Evolutionary conservation across 352 stramenopile genomes (phyloP).

Genomic region (Phytophthora colocasiae): DNA sequence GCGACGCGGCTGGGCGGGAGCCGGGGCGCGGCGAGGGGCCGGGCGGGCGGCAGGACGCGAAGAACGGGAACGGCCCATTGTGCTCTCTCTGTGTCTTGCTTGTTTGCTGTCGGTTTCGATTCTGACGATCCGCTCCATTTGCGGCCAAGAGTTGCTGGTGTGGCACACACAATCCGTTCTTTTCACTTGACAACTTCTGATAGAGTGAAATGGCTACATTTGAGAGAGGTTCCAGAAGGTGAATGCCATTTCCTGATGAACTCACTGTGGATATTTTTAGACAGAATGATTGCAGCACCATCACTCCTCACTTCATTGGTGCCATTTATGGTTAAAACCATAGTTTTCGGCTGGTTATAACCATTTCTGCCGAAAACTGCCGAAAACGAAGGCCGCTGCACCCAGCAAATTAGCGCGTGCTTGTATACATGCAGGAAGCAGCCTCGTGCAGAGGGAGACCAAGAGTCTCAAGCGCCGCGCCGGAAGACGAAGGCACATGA

Average conservation of each 20-base stretch:
- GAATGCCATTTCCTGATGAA: not conserved
- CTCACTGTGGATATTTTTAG: not conserved
- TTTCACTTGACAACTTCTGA: constrained; percentile 22
- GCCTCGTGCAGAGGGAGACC: too few relatives aligned
- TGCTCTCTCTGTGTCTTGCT: constrained; percentile 28
- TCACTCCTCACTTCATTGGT: constrained; percentile 13
- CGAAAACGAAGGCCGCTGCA: too few relatives aligned
- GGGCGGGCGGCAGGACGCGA: constrained; percentile 50
- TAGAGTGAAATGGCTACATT: constrained; percentile 19
- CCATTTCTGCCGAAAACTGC: too few relatives aligned
- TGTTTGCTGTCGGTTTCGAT: constrained; percentile 34
- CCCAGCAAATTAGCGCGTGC: too few relatives aligned
- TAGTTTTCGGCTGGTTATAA: too few relatives aligned
- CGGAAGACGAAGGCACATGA: too few relatives aligned
- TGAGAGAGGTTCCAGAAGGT: too few relatives aligned
- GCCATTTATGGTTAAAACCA: too few relatives aligned
- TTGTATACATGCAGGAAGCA: too few relatives aligned
- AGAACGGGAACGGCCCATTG: constrained; percentile 75
- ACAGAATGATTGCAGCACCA: constrained; percentile 14
- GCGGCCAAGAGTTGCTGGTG: not conserved
- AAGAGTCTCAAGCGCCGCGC: too few relatives aligned
- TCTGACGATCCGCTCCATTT: constrained; percentile 32
- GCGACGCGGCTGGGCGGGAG: constrained; percentile 49
- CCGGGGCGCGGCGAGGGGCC: constrained; percentile 51
- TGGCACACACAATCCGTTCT: constrained; percentile 26